Base-by-base conservation (phyloP, 768 basidiomycete species). In the Macrolepiota dolichaula region DNA sequence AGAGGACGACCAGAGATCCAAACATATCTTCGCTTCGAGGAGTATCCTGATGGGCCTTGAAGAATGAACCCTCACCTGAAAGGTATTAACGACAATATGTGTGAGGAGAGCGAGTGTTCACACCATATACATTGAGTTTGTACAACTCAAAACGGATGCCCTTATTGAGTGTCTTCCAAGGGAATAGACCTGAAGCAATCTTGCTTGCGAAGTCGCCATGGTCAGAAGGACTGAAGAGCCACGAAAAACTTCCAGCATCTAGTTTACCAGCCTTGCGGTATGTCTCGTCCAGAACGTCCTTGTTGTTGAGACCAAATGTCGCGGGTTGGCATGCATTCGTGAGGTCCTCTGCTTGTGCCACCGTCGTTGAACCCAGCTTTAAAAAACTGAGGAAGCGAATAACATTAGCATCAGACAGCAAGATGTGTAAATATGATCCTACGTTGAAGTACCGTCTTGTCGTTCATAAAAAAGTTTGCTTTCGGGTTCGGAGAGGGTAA, bases 1-100 rank as follows among this genome's bases (percentile, higher is more conserved):
- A 70, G 17, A 81, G 69, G 32, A 83, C 55, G 1, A 82, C 76
- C 27, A 85, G 73, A 0, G 82, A 83, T 1, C 79, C 81, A 42
- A 84, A 77, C 76, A 81, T 81, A 22, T 64, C 64, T 17, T 71
- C 68, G n/a, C 69, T 64, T 1, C 77, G 75, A 2, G 29, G 29
- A 32, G 29, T 32, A 32, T 32, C 29, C 29, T 32, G 29, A 32
- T 3, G 29, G 29, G 7, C 7, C 3, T 32, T 7, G 3, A 32
- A 7, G 29, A 7, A 3, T 7, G 7, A 32, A 32, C 29, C 29
- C 17, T 63, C 62, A 4, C 66, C 69, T 70, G 15, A 9, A n/a
- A 12, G 6, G 13, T 11, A 25, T 19, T 4, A 19, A 32, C 17
- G 15, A 19, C 17, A 35, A 3, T 35, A 19, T 40, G 11, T 24